phyloP scores from a whole-genome alignment of 768 basidiomycete genomes.

The Pleurotus tuber-regium region DNA sequence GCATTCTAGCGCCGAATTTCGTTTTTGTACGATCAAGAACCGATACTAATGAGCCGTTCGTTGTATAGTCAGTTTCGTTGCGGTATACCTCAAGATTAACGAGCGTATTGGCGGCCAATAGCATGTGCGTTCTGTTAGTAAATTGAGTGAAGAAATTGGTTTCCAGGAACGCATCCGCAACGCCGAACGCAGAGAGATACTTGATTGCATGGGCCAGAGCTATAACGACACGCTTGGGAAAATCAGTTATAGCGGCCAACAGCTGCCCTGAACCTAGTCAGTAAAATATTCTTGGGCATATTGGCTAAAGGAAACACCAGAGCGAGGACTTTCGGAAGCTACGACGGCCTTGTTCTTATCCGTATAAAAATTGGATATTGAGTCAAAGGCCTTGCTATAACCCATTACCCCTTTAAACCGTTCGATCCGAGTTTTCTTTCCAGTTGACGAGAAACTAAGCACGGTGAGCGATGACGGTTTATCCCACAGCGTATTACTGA shows the following conservation, averaged over 20 bases:
- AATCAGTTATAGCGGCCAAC: slow-evolving; percentile 58
- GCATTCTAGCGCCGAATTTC: slow-evolving; percentile 80
- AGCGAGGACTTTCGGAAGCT: slow-evolving; percentile 43
- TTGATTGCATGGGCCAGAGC: slow-evolving; percentile 72
- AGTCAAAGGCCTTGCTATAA: slow-evolving; percentile 69
- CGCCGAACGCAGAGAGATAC: slow-evolving; percentile 69
- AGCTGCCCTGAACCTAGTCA: slow-evolving; percentile 45
- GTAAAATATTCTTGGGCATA: not conserved
- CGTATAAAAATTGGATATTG: slow-evolving; percentile 64
- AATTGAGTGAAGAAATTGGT: slow-evolving; percentile 80
- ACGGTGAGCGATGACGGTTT: slow-evolving; percentile 6
- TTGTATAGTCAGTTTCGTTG: slow-evolving; percentile 79
- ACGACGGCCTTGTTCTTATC: slow-evolving; percentile 37
- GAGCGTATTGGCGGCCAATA: slow-evolving; percentile 85
- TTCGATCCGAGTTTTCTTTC: slow-evolving; percentile 59
- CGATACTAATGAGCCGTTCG: slow-evolving; percentile 78
- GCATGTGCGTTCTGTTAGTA: slow-evolving; percentile 76
- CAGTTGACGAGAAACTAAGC: slow-evolving; percentile 34
- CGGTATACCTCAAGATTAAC: slow-evolving; percentile 90
- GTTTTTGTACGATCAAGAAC: slow-evolving; percentile 87
- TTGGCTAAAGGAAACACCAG: slow-evolving; percentile 31
- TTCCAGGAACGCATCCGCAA: slow-evolving; percentile 77
- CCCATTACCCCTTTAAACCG: slow-evolving; percentile 49
- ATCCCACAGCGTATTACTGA: slow-evolving; percentile 23
- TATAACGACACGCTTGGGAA: slow-evolving; percentile 69